Evolutionary conservation across 805 yeast genomes (phyloP).

Genomic region (Candida arabinofermentans): DNA sequence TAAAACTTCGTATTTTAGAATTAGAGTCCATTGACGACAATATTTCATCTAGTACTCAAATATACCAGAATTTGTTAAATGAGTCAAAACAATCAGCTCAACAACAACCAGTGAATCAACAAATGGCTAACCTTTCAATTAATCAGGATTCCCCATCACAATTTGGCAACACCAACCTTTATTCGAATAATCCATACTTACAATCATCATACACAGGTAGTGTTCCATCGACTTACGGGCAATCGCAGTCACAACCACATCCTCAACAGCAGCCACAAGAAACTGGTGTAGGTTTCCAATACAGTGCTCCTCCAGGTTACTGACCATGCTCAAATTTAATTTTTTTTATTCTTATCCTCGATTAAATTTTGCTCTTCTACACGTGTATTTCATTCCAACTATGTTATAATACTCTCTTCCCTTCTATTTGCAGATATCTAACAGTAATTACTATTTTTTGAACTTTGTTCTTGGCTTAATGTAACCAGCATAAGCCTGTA

Average conservation of each 20-base stretch:
- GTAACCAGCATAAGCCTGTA: no score
- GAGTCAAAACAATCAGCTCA: constrained; percentile 9
- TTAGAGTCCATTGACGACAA: constrained; percentile 66
- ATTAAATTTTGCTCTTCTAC: no score
- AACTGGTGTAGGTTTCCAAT: constrained; percentile 1
- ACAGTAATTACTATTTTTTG: no score
- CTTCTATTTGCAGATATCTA: no score
- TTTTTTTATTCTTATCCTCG: no score
- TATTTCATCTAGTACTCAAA: constrained; percentile 60
- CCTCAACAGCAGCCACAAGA: not conserved
- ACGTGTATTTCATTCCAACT: no score
- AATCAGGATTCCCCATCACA: constrained; percentile 7
- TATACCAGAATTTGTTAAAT: constrained; percentile 58
- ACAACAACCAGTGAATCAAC: constrained; percentile 10
- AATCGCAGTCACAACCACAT: not conserved
- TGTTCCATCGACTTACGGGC: not conserved
- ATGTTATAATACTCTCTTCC: no score
- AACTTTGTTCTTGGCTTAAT: no score
- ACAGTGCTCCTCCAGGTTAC: not conserved
- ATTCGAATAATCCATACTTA: constrained; percentile 2
- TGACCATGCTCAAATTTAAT: not conserved
- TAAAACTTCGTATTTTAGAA: constrained; percentile 74
- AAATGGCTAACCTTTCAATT: not conserved
- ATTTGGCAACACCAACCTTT: constrained; percentile 3
- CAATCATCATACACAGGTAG: not conserved